A percentile compares a stretch with the other conserved stretches of the same genome.
Conservation (phyloP, 352 stramenopile genomes). For the Globisporangium orthogonon region DNA sequence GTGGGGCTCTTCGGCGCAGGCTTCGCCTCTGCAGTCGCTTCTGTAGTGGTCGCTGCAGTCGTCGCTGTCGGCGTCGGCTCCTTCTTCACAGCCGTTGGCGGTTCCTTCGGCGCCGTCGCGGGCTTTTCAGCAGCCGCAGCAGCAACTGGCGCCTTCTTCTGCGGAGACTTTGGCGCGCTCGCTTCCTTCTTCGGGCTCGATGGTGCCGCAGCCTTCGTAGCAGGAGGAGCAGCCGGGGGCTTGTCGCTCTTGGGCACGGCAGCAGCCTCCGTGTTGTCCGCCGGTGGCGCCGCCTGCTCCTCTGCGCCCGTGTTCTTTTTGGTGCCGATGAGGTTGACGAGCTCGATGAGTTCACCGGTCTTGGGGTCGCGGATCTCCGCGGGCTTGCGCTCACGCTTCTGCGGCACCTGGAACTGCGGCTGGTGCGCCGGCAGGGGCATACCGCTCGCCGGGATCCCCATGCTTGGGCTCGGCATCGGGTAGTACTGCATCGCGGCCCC, state of each 20-base stretch:
- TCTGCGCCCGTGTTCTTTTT: slow-evolving; percentile 6
- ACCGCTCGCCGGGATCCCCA: slow-evolving; percentile 29
- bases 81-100: slow-evolving; percentile 3
- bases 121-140: neutral
- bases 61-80: neutral
- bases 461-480: slow-evolving; percentile 36
- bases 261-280: neutral
- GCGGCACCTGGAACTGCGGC: slow-evolving; percentile 13
- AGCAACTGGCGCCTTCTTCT: slow-evolving; percentile 10
- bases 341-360: slow-evolving; percentile 9
- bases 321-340: slow-evolving; percentile 2
- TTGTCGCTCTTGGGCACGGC: neutral
- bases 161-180: slow-evolving; percentile 14
- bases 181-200: slow-evolving; percentile 12
- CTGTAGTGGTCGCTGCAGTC: no score
- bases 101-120: slow-evolving; percentile 5
- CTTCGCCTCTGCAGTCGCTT: slow-evolving; percentile 7
- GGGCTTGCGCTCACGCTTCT: slow-evolving; percentile 41
- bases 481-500: slow-evolving; percentile 27
- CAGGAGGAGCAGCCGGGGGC: slow-evolving; percentile 1
- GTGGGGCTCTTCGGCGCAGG: slow-evolving; percentile 5
- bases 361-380: slow-evolving; percentile 28
- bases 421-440: slow-evolving; percentile 29
- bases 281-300: neutral
- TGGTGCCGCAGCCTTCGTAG: slow-evolving; percentile 7